Percentiles rank a stretch among this genome's conserved stretches.
Conservation (phyloP, 306 rosid species). For the Quercus parvula region DNA sequence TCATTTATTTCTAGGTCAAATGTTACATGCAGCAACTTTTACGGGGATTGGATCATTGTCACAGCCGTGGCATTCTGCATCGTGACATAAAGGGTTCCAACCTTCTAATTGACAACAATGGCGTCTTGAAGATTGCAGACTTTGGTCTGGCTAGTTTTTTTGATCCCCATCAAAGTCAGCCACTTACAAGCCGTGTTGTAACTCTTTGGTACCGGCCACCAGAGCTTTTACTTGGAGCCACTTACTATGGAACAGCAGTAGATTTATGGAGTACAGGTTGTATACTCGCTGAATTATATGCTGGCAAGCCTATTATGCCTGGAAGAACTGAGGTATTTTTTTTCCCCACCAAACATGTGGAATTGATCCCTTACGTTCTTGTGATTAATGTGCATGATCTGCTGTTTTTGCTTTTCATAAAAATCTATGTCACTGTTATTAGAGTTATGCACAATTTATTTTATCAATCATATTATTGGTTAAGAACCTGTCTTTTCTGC, state of each 20-base stretch:
- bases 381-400: background rate
- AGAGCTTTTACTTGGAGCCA: slow-evolving; percentile 94
- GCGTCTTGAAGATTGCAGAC: slow-evolving; percentile 82
- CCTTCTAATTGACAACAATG: slow-evolving; percentile 82
- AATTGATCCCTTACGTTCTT: slow-evolving; percentile 11
- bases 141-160: slow-evolving; percentile 89
- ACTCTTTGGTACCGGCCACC: slow-evolving; percentile 96
- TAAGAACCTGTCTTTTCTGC: background rate
- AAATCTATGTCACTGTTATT: background rate
- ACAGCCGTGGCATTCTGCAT: slow-evolving; percentile 77
- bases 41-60: slow-evolving; percentile 85
- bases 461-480: background rate
- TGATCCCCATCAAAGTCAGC: slow-evolving; percentile 71
- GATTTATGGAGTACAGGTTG: slow-evolving; percentile 97
- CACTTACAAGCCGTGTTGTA: slow-evolving; percentile 89
- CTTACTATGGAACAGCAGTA: slow-evolving; percentile 76
- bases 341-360: background rate
- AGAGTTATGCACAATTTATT: background rate
- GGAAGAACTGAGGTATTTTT: slow-evolving; percentile 87
- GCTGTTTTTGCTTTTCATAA: background rate
- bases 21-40: slow-evolving; percentile 95
- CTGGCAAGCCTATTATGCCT: slow-evolving; percentile 95
- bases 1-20: slow-evolving; percentile 64
- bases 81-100: slow-evolving; percentile 96
- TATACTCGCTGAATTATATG: slow-evolving; percentile 88